Evolutionary conservation across 1,139 yeast genomes (phyloP), one percentile per base, ranked within the genome.

Genomic region (Saccharomyces hybrid): DNA sequence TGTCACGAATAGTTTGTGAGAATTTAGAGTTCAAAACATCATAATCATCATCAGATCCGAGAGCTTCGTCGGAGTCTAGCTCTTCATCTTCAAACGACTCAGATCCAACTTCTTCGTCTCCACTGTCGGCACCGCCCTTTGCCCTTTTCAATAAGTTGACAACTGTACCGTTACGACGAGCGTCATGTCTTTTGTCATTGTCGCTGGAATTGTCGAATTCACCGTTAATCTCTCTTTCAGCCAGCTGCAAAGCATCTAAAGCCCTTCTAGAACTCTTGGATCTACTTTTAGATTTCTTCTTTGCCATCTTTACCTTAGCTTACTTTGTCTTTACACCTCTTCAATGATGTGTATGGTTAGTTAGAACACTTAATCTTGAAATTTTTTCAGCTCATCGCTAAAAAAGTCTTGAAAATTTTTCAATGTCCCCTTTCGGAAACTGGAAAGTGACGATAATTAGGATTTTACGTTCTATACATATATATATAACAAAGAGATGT

Each of bases 31-130:
- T 79, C 62, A 84, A 71, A n/a, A 84, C 79, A 68, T 85, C 91
- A 61, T 75, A 81, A 53, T 85, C 93, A 63, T 85, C 90, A 55
- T 82, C 91, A 0, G 88, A 82, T 1, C 88, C 90, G 53, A 85
- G 71, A 0, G 89, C 91, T 61, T 84, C 91, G 65, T 85, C 91
- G 0, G 90, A 83, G 62, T 84, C 88, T 46, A 84, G 71, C 56
- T 85, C 91, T 64, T 85, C 91, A 66, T 85, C 91, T 50, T 76
- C 82, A 61, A 79, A 76, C 49, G 75, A 77, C 26, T 73, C 72
- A 4, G 74, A 76, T 31, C 70, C 76, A 47, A 72, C 76, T 0
- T 61, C 66, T 11, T 71, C 76, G 14, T 71, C 75, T 20, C 64
- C 67, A 41, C 59, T 58, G 16, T 51, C 67, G 42, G 49, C 51